Evolutionary conservation across 805 yeast genomes (phyloP).

Genomic region (Lipomyces chichibuensis): DNA sequence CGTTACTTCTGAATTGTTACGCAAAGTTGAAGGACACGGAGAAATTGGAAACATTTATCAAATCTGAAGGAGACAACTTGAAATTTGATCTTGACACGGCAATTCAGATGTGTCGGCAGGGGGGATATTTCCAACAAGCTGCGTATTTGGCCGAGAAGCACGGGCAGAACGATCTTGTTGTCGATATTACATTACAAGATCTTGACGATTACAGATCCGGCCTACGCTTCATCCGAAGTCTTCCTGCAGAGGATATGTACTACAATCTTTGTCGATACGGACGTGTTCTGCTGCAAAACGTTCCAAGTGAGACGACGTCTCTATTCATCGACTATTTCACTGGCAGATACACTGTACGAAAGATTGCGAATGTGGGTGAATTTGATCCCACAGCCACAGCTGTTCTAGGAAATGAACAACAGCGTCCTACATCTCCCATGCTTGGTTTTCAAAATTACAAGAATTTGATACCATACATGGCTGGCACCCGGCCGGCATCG

Average conservation of each 20-base stretch:
- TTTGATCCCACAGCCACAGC: constrained; percentile 12
- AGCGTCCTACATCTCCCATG: constrained; percentile 22
- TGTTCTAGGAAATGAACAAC: neutral
- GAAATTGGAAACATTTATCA: constrained; percentile 62
- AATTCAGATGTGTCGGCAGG: constrained; percentile 70
- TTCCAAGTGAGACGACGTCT: constrained; percentile 81
- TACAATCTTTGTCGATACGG: constrained; percentile 70
- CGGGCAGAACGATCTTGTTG: constrained; percentile 73
- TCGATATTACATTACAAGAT: constrained; percentile 71
- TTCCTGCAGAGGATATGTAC: constrained; percentile 75
- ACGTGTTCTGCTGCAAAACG: constrained; percentile 61
- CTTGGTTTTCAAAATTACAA: constrained; percentile 20
- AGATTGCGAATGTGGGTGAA: constrained; percentile 19
- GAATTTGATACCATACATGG: constrained; percentile 29
- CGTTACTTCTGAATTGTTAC: constrained; percentile 74
- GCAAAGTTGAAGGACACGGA: constrained; percentile 70
- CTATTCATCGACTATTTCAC: constrained; percentile 85
- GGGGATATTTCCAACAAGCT: constrained; percentile 68
- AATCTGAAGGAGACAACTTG: constrained; percentile 45
- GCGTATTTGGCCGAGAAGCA: constrained; percentile 68
- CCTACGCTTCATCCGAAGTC: constrained; percentile 64
- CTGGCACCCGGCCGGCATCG: constrained; percentile 29
- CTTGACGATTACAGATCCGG: constrained; percentile 63
- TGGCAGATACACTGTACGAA: constrained; percentile 66
- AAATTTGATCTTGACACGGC: constrained; percentile 69